These are phyloP conservation scores for Vitis hybrid DNA, from an alignment of 177 flowering plant species.

Conservation along the genomic window DNA sequence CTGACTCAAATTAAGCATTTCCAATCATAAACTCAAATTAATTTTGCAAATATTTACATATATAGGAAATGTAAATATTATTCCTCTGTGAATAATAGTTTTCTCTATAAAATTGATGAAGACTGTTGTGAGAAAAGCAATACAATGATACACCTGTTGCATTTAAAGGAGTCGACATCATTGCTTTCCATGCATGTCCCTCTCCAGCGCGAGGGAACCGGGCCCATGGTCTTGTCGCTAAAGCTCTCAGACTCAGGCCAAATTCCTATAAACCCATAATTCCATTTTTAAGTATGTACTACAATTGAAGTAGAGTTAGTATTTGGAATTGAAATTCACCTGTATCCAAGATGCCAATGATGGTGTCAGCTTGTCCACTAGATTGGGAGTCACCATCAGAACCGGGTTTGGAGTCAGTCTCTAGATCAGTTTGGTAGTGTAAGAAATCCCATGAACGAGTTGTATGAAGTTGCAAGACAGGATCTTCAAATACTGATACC, in stretches of 20 bases:
- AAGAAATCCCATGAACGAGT: constrained; percentile 92
- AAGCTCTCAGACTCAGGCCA: constrained; percentile 87
- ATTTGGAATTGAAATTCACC: constrained; percentile 24
- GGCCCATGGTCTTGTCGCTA: constrained; percentile 53
- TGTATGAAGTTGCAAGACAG: constrained; percentile 63
- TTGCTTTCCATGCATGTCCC: constrained; percentile 58
- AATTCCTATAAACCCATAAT: constrained; percentile 36
- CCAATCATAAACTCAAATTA: background rate
- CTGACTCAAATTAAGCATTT: constrained; percentile 17
- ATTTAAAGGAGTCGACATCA: constrained; percentile 46
- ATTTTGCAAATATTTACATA: too few species aligned
- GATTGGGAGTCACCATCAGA: constrained; percentile 10
- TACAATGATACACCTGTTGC: constrained; percentile 48
- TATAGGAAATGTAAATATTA: too few species aligned
- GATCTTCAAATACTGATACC: constrained; percentile 73
- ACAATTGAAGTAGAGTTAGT: too few species aligned
- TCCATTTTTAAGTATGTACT: background rate
- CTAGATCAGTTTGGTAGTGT: constrained; percentile 36
- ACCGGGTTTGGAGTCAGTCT: constrained; percentile 22
- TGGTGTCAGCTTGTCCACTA: constrained; percentile 31
- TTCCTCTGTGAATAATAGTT: too few species aligned
- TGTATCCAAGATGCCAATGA: constrained; percentile 73
- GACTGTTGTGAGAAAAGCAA: too few species aligned
- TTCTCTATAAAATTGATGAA: too few species aligned
- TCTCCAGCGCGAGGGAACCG: constrained; percentile 67